Conservation (phyloP, 2,329 filamentous ascomycete genomes). For the Beauveria scarabaeidicola region DNA sequence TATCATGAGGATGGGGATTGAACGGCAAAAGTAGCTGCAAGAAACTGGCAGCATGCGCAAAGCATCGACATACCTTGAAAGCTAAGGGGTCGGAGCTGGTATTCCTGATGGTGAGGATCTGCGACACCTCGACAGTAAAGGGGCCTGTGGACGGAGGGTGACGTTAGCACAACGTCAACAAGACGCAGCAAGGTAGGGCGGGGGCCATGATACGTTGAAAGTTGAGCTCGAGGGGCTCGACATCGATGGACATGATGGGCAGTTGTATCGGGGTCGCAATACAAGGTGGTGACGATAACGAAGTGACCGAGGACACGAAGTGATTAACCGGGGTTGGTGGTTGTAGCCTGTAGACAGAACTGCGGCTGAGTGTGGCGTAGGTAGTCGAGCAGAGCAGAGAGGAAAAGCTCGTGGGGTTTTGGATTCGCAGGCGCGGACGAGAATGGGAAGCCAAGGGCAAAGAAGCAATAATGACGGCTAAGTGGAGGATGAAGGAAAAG, state of each 20-base stretch:
- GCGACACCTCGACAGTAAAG: conserved; percentile 57
- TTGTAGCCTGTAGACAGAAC: conserved; percentile 11
- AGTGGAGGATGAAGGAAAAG: conserved; percentile 5
- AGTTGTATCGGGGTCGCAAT: conserved; percentile 1
- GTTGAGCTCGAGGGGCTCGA: conserved; percentile 82
- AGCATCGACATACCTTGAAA: conserved; percentile 51
- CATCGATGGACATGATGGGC: conserved; percentile 80
- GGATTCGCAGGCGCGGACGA: not conserved
- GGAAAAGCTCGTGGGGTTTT: not conserved
- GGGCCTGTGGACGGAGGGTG: conserved; percentile 40
- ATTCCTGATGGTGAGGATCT: conserved; percentile 58
- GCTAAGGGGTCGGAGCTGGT: conserved; percentile 53
- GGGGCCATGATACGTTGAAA: conserved; percentile 68
- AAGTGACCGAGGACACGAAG: conserved; percentile 3
- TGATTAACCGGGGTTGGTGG: not conserved
- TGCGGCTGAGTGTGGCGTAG: not conserved
- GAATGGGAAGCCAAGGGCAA: not conserved
- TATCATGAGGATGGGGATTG: not conserved
- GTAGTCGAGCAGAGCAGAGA: not conserved
- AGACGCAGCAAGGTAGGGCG: not conserved
- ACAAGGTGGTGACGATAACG: conserved; percentile 4
- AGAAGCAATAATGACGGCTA: not conserved
- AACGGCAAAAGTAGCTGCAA: not conserved
- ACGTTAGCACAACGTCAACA: conserved; percentile 8
- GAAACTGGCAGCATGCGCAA: not conserved